A percentile compares a stretch with the other conserved stretches of the same genome.
phyloP scores from a whole-genome alignment of 1,139 yeast genomes.

The Saccharomyces hybrid region DNA sequence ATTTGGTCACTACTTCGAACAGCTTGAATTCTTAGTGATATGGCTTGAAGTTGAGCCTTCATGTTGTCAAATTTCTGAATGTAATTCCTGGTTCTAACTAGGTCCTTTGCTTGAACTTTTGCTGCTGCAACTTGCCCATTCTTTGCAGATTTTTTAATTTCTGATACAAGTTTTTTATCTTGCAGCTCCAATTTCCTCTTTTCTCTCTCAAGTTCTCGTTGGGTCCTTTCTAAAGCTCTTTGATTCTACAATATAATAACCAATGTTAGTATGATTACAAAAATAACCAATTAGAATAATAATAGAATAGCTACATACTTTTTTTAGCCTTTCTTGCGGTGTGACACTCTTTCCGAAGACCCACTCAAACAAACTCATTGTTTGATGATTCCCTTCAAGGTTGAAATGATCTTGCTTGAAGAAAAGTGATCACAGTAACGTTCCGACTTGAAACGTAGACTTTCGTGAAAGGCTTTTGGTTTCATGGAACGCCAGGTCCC shows the following conservation, averaged over 20 bases:
- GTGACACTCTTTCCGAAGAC: conserved; percentile 89
- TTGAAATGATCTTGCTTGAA: neutral
- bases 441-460: neutral
- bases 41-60: conserved; percentile 94
- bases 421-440: neutral
- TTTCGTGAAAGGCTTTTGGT: neutral
- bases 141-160: conserved; percentile 86
- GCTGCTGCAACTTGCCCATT: conserved; percentile 84
- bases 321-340: conserved; percentile 89
- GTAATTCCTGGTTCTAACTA: conserved; percentile 76
- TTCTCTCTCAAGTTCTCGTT: conserved; percentile 85
- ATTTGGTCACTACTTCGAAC: conserved; percentile 92
- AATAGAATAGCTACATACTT: conserved; percentile 32
- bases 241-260: conserved; percentile 48
- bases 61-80: conserved; percentile 84
- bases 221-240: conserved; percentile 88
- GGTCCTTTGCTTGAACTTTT: conserved; percentile 90
- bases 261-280: neutral
- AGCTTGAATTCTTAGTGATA: conserved; percentile 80
- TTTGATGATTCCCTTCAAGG: neutral
- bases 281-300: neutral
- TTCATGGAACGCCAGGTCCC: neutral
- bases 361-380: conserved; percentile 77
- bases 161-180: conserved; percentile 78
- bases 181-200: conserved; percentile 78